phyloP scores from a whole-genome alignment of 176 grass and related monocot species.

The Canna indica region DNA sequence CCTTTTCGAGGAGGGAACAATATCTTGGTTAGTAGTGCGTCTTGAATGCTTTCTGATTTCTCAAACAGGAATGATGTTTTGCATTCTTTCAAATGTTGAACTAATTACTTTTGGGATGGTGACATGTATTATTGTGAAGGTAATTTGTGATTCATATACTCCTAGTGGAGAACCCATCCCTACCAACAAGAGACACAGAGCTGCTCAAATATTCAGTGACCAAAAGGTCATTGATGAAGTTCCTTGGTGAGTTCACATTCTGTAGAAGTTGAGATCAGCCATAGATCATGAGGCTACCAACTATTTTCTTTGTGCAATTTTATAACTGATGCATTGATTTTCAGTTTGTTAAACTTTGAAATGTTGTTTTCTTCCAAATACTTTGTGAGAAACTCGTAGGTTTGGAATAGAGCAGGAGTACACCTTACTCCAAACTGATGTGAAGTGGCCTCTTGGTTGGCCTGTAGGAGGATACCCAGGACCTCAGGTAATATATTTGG shows the following conservation, averaged over 20 bases:
- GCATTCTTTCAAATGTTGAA: neutral
- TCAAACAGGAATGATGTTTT: neutral
- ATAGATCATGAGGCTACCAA: neutral
- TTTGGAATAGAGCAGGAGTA: conserved; percentile 98
- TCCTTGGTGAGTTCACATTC: conserved; percentile 55
- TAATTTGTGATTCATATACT: conserved; percentile 76
- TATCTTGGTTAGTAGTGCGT: conserved; percentile 52
- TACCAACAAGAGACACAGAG: conserved; percentile 62
- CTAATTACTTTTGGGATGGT: neutral
- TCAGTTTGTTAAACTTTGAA: neutral
- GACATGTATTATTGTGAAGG: conserved; percentile 22
- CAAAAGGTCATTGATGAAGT: conserved; percentile 66
- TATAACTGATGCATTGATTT: neutral
- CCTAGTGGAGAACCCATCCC: conserved; percentile 64
- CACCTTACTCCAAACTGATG: conserved; percentile 75
- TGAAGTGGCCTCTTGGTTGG: conserved; percentile 99
- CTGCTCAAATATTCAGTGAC: conserved; percentile 68
- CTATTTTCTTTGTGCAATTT: neutral
- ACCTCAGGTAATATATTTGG: conserved; percentile 58
- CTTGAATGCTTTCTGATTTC: neutral
- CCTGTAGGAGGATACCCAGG: conserved; percentile 94
- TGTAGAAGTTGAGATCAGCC: neutral
- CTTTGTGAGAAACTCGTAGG: conserved; percentile 31
- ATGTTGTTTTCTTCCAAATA: neutral
- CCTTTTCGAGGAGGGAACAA: conserved; percentile 96